Conservation (phyloP, 768 basidiomycete genomes). For the Lanmaoa rubissima region DNA sequence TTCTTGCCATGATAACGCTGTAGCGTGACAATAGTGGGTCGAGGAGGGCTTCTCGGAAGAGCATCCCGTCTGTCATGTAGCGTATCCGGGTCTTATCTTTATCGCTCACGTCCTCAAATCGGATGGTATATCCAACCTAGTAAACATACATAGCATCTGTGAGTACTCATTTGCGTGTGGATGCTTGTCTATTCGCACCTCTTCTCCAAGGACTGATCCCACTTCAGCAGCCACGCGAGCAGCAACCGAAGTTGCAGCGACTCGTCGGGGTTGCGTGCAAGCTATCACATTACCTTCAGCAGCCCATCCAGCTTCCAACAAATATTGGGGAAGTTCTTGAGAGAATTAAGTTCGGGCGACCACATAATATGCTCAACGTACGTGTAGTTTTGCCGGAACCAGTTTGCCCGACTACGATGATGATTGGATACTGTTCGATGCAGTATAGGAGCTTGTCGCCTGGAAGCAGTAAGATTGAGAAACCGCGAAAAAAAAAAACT, state of each 20-base stretch:
- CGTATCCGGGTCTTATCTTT: slow-evolving; percentile 85
- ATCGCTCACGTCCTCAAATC: slow-evolving; percentile 91
- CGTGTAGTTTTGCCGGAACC: slow-evolving; percentile 98
- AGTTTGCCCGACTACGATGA: slow-evolving; percentile 91
- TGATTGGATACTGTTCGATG: slow-evolving; percentile 78
- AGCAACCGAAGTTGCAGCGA: slow-evolving; percentile 95
- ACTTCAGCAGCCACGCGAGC: slow-evolving; percentile 90
- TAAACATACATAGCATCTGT: slow-evolving; percentile 4
- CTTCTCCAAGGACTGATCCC: slow-evolving; percentile 83
- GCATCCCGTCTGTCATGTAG: slow-evolving; percentile 98
- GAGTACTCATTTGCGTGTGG: neutral
- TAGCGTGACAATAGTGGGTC: slow-evolving; percentile 92
- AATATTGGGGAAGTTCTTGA: slow-evolving; percentile 91
- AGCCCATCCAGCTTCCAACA: slow-evolving; percentile 93
- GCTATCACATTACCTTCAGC: slow-evolving; percentile 78
- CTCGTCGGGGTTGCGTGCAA: slow-evolving; percentile 90
- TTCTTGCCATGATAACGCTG: slow-evolving; percentile 88
- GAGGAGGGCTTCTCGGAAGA: slow-evolving; percentile 89
- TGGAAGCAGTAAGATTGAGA: slow-evolving; percentile 29
- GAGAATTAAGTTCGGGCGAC: slow-evolving; percentile 5
- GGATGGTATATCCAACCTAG: slow-evolving; percentile 95
- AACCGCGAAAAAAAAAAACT: slow-evolving; percentile 19
- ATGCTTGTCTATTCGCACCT: slow-evolving; percentile 44
- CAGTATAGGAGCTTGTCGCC: slow-evolving; percentile 80
- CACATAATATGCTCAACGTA: slow-evolving; percentile 38